Evolutionary conservation across 1,284 basidiomycete genomes (phyloP), one percentile per base, ranked within the genome.

Genomic region (Papiliotrema flavescens): DNA sequence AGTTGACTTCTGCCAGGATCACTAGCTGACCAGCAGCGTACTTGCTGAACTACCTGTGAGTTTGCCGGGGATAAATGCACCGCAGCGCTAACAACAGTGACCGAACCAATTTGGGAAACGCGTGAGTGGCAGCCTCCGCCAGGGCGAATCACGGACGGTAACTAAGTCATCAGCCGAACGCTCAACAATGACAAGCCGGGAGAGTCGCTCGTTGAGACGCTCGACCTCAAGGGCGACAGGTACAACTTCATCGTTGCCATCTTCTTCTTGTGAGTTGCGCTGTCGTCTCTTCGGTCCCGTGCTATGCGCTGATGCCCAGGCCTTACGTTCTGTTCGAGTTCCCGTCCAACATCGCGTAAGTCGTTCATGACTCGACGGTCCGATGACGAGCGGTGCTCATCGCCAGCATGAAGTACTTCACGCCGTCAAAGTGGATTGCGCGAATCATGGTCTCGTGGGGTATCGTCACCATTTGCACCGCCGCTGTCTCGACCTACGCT

Each of bases 401-500:
- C 1, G 19, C 8, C 43, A 47, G 51, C 15, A 49, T 65, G 40
- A 62, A 66, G 55, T 57, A 54, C 51, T 69, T 66, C 51, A 61
- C 60, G 9, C 65, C 67, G 1, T 56, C 55, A 13, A 61, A 54
- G 35, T 67, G 65, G 67, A 69, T 69, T 53, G 55, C 57, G 22
- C 55, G 67, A 26, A 69, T 67, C 50, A 66, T 66, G 64, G 57
- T 66, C 13, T 47, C 51, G 8, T 65, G 62, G 64, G 64, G 60
- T 43, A 66, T 66, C 37, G 68, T 79, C 23, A 74, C 80, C 4
- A 76, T 81, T 35, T 75, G 73, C 34, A 78, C 80, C 5, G 80
- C 80, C 0, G 81, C 81, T 46, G 73, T 80, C 41, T 67, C 74
- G 35, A 76, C 70, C 26, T 81, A 77, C 55, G 55, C 61, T 3